These are phyloP conservation scores for Cornus florida DNA, from an alignment of 148 eudicot genomes.

Conservation along the genomic window DNA sequence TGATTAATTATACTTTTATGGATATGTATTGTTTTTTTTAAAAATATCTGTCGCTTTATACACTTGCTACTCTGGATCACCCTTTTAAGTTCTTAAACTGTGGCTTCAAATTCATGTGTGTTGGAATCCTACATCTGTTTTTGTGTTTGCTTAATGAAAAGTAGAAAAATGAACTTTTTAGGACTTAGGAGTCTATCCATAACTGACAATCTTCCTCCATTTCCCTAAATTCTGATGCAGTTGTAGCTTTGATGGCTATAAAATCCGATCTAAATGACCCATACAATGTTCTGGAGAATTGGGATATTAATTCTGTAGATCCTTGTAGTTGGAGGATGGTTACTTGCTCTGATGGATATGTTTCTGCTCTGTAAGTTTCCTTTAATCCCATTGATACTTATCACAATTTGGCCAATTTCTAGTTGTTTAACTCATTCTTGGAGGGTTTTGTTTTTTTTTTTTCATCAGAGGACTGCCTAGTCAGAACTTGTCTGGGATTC, in stretches of 20 bases:
- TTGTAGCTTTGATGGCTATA: constrained; percentile 78
- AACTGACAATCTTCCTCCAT: background rate
- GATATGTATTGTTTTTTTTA: too few species aligned
- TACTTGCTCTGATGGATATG: constrained; percentile 71
- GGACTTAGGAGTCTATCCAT: background rate
- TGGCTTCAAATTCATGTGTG: constrained; percentile 1
- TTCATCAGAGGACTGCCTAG: constrained; percentile 79
- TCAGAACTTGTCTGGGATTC: constrained; percentile 72
- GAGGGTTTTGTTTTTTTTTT: constrained; percentile 8
- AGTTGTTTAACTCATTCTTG: background rate
- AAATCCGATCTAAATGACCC: constrained; percentile 66
- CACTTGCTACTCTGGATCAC: background rate
- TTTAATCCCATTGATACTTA: constrained; percentile 1
- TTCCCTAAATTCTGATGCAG: constrained; percentile 40
- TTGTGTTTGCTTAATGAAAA: background rate
- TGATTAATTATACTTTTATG: background rate
- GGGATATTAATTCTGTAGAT: constrained; percentile 84
- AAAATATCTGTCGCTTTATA: too few species aligned
- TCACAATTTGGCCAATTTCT: background rate
- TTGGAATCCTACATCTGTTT: background rate
- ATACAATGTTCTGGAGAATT: constrained; percentile 68
- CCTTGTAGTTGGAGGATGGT: constrained; percentile 98
- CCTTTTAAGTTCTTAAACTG: background rate
- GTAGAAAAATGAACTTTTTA: background rate
- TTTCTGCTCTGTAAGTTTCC: constrained; percentile 71